Percentiles rank a stretch among this genome's conserved stretches.
Evolutionary conservation across 2,329 filamentous ascomycete genomes (phyloP).

Genomic region (Apiospora kogelbergensis): DNA sequence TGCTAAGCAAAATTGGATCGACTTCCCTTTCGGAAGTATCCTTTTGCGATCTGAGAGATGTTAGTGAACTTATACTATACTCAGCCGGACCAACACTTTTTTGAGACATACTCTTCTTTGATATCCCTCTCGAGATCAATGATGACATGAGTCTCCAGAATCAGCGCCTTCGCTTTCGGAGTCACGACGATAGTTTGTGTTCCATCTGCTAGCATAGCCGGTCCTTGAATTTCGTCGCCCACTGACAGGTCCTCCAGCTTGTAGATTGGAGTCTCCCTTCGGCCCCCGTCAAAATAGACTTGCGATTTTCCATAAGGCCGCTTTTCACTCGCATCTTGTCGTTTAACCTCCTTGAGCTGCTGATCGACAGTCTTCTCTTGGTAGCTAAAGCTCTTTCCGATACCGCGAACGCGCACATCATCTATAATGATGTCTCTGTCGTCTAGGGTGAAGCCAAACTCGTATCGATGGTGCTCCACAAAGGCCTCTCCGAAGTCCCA

Average conservation of each 20-base stretch:
- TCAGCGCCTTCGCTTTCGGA: slow-evolving; percentile 71
- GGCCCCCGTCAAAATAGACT: slow-evolving; percentile 84
- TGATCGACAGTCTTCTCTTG: slow-evolving; percentile 80
- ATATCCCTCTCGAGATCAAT: slow-evolving; percentile 72
- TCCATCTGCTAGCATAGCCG: slow-evolving; percentile 82
- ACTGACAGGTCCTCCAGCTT: slow-evolving; percentile 73
- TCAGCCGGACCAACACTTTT: neutral
- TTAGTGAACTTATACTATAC: neutral
- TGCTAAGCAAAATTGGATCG: slow-evolving; percentile 74
- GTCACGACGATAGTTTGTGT: slow-evolving; percentile 92
- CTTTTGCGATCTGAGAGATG: slow-evolving; percentile 19
- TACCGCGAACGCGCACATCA: slow-evolving; percentile 83
- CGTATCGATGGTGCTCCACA: slow-evolving; percentile 82
- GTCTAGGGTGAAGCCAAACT: slow-evolving; percentile 86
- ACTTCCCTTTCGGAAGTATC: slow-evolving; percentile 45
- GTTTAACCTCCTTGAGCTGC: slow-evolving; percentile 70
- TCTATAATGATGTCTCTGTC: slow-evolving; percentile 88
- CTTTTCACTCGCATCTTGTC: slow-evolving; percentile 53
- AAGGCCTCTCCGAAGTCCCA: slow-evolving; percentile 88
- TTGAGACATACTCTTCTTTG: slow-evolving; percentile 38
- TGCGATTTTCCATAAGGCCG: slow-evolving; percentile 66
- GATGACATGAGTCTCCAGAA: slow-evolving; percentile 84
- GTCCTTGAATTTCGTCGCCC: slow-evolving; percentile 73
- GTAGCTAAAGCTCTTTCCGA: slow-evolving; percentile 83
- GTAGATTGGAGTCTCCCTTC: slow-evolving; percentile 77